Percentiles rank a stretch among this genome's conserved stretches.
Evolutionary conservation across 257 asterid genomes (phyloP).

Genomic region (Nicotiana obtusifolia): DNA sequence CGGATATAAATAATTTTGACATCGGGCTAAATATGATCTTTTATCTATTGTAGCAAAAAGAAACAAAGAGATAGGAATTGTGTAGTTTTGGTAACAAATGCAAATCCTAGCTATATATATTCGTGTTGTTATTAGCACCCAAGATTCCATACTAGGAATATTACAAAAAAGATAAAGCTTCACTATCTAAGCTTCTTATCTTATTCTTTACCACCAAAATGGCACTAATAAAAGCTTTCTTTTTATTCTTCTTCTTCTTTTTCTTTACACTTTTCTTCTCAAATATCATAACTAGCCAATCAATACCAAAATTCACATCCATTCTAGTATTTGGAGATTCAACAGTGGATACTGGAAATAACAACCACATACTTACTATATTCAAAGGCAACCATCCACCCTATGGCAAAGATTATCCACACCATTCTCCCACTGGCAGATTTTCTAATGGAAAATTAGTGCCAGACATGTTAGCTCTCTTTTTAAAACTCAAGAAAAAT

Average conservation of each 20-base stretch:
- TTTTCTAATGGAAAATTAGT: conserved; percentile 15
- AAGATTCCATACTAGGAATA: background rate
- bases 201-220: background rate
- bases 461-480: conserved; percentile 1
- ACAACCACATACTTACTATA: background rate
- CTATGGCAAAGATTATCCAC: conserved; percentile 10
- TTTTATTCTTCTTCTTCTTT: background rate
- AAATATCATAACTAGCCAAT: background rate
- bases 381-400: conserved; percentile 8
- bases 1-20: too few species aligned
- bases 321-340: conserved; percentile 15
- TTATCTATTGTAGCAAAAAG: background rate
- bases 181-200: too few species aligned
- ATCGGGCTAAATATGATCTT: too few species aligned
- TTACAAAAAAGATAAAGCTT: background rate
- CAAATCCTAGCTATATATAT: background rate
- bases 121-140: background rate
- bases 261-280: background rate
- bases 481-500: conserved; percentile 5
- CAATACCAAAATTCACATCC: conserved; percentile 1
- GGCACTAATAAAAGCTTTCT: background rate
- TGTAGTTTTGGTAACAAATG: too few species aligned
- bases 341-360: conserved; percentile 16
- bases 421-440: conserved; percentile 9
- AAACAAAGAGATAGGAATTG: background rate